phyloP scores from a whole-genome alignment of 768 basidiomycete genomes.

The Pisolithus sp. region DNA sequence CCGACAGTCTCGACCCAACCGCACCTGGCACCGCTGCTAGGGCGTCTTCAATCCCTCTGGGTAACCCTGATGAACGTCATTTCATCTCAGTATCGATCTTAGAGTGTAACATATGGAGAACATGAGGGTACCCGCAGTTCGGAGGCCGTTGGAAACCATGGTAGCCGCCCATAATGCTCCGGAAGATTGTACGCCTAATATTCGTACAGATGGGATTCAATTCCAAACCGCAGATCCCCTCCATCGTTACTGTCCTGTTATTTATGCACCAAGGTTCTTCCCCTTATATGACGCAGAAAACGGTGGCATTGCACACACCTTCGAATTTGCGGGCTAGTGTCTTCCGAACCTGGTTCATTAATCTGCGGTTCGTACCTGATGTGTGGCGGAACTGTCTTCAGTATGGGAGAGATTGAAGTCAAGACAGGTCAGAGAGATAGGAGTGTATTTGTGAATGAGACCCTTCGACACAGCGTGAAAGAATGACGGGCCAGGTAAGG shows the following conservation, averaged over 20 bases:
- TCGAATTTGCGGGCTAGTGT: constrained; percentile 39
- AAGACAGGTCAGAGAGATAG: not conserved
- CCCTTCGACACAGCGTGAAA: not conserved
- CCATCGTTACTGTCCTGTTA: constrained; percentile 24
- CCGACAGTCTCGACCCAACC: too few relatives aligned
- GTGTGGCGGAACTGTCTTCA: constrained; percentile 7
- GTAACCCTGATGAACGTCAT: too few relatives aligned
- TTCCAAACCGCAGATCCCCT: constrained; percentile 1
- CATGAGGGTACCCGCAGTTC: too few relatives aligned
- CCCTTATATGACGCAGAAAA: constrained; percentile 36
- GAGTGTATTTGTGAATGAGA: not conserved
- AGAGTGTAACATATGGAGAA: too few relatives aligned
- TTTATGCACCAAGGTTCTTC: constrained; percentile 43
- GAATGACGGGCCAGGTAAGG: too few relatives aligned
- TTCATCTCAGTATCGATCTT: too few relatives aligned
- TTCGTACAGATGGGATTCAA: too few relatives aligned
- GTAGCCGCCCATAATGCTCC: too few relatives aligned
- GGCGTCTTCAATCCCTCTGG: too few relatives aligned
- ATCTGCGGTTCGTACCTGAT: constrained; percentile 37
- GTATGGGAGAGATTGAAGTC: constrained; percentile 1
- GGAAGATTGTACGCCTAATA: too few relatives aligned
- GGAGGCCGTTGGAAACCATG: too few relatives aligned
- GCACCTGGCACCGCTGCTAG: too few relatives aligned
- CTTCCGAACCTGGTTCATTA: constrained; percentile 36
- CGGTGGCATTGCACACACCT: constrained; percentile 35